Percentiles rank a stretch among this genome's conserved stretches.
Conservation (phyloP, 1,284 basidiomycete species). For the Puccinia horiana region DNA sequence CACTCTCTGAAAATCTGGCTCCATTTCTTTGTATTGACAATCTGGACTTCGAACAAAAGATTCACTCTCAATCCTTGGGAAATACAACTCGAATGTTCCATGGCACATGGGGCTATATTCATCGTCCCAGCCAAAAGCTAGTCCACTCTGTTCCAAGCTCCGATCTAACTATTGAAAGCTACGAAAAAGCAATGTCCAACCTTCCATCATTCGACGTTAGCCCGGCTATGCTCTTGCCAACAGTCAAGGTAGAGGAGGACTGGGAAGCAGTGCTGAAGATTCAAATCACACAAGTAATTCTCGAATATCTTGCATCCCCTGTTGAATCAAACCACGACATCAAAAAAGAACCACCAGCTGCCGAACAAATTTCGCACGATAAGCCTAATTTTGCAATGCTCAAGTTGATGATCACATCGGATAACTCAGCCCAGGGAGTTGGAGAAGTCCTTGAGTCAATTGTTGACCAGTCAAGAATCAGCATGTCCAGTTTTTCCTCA, state of each 20-base stretch:
- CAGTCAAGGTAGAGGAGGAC: neutral
- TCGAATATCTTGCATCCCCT: neutral
- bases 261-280: neutral
- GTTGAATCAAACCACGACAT: neutral
- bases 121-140: too few species aligned
- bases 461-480: neutral
- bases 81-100: neutral
- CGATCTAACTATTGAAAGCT: too few species aligned
- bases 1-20: too few species aligned
- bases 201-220: too few species aligned
- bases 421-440: constrained; percentile 3
- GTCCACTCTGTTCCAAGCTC: too few species aligned
- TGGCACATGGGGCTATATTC: neutral
- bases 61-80: too few species aligned
- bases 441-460: neutral
- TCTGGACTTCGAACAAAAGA: too few species aligned
- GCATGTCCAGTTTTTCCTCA: neutral
- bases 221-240: neutral
- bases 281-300: neutral
- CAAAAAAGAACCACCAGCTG: neutral
- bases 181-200: too few species aligned
- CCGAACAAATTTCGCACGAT: neutral
- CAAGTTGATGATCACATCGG: neutral
- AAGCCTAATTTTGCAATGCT: neutral
- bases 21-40: too few species aligned